A percentile compares a stretch with the other conserved stretches of the same genome.
Conservation (phyloP, 371 early-diverging fungal species). For the Nosema muscidifuracis region DNA sequence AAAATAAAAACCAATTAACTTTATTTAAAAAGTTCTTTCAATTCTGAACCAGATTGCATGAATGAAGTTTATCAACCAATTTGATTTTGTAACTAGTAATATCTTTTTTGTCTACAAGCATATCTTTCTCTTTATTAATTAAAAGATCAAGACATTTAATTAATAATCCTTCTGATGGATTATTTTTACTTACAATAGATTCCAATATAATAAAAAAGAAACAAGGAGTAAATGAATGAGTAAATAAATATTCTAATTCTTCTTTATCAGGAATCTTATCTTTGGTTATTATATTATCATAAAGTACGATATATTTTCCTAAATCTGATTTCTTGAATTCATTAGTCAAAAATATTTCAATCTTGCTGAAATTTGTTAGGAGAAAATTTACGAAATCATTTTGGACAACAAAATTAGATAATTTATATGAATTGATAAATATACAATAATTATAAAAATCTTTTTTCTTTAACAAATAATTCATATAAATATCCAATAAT, state of each 20-base stretch:
- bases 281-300: not conserved
- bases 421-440: not conserved
- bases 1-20: not conserved
- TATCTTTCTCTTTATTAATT: not conserved
- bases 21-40: too few species aligned
- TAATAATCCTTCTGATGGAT: not conserved
- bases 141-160: not conserved
- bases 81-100: not conserved
- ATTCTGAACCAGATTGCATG: not conserved
- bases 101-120: not conserved
- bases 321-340: not conserved
- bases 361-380: not conserved
- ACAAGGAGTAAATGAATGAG: not conserved
- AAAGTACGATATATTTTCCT: not conserved
- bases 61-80: not conserved
- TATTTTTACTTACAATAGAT: not conserved
- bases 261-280: not conserved
- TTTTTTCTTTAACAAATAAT: not conserved
- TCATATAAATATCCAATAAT: constrained; percentile 5
- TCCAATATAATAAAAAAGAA: not conserved
- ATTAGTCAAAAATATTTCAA: not conserved
- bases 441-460: not conserved
- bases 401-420: not conserved
- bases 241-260: not conserved
- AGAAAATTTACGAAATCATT: constrained; percentile 11